Conservation (phyloP, 2,329 filamentous ascomycete species). For the Penicillium hesseltinei region DNA sequence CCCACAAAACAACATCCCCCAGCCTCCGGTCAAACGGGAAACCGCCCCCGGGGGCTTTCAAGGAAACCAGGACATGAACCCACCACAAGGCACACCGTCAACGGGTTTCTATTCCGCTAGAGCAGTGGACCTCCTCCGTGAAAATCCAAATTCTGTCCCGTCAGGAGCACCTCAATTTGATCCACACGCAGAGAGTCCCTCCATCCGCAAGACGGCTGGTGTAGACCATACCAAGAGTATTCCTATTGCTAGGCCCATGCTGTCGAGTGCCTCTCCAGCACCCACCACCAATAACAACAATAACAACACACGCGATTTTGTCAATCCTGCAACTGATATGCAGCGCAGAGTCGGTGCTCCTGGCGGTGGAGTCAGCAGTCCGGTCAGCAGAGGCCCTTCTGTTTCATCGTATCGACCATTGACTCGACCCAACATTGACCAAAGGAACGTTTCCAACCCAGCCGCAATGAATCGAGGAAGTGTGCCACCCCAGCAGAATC, state of each 20-base stretch:
- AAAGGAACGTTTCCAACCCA: conserved; percentile 22
- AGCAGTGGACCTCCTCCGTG: conserved; percentile 58
- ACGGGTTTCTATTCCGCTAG: conserved; percentile 68
- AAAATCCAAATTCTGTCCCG: conserved; percentile 47
- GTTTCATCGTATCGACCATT: conserved; percentile 46
- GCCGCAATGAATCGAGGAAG: conserved; percentile 19
- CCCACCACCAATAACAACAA: conserved; percentile 22
- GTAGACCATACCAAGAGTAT: conserved; percentile 77
- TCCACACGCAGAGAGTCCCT: conserved; percentile 73
- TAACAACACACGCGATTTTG: conserved; percentile 33
- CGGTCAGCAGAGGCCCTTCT: conserved; percentile 34
- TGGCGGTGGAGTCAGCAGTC: conserved; percentile 30
- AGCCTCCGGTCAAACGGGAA: conserved; percentile 29
- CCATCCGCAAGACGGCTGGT: conserved; percentile 83
- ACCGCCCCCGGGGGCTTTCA: conserved; percentile 4
- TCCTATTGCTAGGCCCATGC: conserved; percentile 59
- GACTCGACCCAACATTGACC: conserved; percentile 41
- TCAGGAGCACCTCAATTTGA: conserved; percentile 61
- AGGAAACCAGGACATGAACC: conserved; percentile 26
- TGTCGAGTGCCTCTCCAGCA: conserved; percentile 31
- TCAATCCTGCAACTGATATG: conserved; percentile 38
- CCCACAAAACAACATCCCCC: conserved; percentile 14
- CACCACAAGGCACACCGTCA: conserved; percentile 30
- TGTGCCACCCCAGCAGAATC: conserved; percentile 29
- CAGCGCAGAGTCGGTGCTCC: conserved; percentile 39